Evolutionary conservation across 257 asterid species (phyloP).

Genomic region (Solanum pimpinellifolium): DNA sequence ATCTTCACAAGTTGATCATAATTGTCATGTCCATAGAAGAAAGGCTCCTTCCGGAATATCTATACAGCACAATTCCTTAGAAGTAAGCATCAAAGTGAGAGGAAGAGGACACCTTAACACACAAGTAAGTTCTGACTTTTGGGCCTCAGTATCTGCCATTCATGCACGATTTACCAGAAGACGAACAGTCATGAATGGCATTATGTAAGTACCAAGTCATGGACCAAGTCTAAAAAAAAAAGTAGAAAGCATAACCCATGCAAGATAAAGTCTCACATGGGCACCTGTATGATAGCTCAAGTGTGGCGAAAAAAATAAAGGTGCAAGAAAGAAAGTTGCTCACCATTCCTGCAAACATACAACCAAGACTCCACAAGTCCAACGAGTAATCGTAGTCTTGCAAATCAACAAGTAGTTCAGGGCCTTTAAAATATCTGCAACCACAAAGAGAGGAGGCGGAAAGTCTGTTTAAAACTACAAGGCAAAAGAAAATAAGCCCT

Average conservation of each 20-base stretch:
- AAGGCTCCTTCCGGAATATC: constrained; percentile 14
- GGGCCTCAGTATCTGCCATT: neutral
- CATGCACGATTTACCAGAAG: neutral
- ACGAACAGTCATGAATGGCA: neutral
- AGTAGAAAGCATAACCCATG: neutral
- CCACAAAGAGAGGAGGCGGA: neutral
- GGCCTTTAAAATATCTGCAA: constrained; percentile 31
- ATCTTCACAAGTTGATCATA: constrained; percentile 10
- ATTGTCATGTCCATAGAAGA: constrained; percentile 10
- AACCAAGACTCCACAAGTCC: constrained; percentile 72
- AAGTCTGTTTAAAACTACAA: neutral
- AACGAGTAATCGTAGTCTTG: constrained; percentile 71
- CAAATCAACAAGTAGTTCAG: constrained; percentile 58
- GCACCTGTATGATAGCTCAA: neutral
- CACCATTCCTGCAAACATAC: constrained; percentile 43
- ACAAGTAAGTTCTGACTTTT: neutral
- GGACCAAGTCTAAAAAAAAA: neutral
- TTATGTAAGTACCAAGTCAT: neutral
- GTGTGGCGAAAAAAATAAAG: neutral
- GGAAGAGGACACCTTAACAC: neutral
- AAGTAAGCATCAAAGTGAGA: constrained; percentile 5
- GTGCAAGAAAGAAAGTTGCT: neutral
- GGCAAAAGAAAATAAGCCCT: neutral
- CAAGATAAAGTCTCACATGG: neutral
- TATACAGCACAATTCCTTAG: neutral